These are phyloP conservation scores for Monosporascus sp. DNA, from an alignment of 2,329 filamentous ascomycete species.

Conservation along the genomic window DNA sequence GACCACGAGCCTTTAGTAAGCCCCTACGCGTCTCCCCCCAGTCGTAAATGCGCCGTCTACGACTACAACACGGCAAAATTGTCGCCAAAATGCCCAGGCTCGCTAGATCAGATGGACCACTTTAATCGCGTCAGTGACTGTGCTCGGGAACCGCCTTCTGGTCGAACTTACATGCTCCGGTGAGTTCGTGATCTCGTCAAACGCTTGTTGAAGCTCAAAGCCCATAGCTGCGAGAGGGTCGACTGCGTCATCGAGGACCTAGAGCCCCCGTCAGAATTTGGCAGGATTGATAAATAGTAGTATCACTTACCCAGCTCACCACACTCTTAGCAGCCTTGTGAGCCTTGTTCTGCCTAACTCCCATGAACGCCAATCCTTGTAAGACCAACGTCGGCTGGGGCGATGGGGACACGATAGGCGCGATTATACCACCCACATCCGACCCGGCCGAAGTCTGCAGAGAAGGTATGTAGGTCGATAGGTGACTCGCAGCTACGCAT, in stretches of 20 bases:
- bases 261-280: constrained; percentile 24
- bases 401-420: constrained; percentile 67
- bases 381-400: constrained; percentile 64
- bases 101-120: neutral
- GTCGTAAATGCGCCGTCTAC: neutral
- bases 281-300: constrained; percentile 1
- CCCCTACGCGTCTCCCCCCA: neutral
- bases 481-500: constrained; percentile 62
- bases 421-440: constrained; percentile 69
- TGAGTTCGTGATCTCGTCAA: constrained; percentile 29
- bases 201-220: constrained; percentile 27
- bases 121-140: neutral
- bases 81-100: neutral
- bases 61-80: neutral
- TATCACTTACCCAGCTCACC: constrained; percentile 68
- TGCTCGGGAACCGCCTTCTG: too few relatives aligned
- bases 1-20: too few relatives aligned
- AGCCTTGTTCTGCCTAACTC: constrained; percentile 75
- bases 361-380: constrained; percentile 75
- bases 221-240: constrained; percentile 28
- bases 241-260: constrained; percentile 27
- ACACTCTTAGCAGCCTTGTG: constrained; percentile 69
- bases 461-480: constrained; percentile 66
- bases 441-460: constrained; percentile 54
- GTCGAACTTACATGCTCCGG: constrained; percentile 25